Base-by-base conservation (phyloP, 192 early-diverging fungal species). In the Linnemannia elongata region DNA sequence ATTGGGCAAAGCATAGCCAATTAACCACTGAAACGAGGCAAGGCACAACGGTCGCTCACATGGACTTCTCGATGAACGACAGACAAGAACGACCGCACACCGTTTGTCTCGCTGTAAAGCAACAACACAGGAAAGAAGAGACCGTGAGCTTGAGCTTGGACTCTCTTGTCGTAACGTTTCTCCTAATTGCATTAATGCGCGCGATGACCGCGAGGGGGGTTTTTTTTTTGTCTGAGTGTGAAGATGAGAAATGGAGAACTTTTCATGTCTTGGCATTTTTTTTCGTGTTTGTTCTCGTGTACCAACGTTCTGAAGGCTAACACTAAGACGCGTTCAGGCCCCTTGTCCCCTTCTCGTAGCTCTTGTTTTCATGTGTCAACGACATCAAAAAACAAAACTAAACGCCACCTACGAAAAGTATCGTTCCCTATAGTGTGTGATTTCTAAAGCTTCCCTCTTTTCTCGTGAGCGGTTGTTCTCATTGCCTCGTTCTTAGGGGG, bases 301-400 rank as follows among this genome's bases (percentile, higher is more conserved):
- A 10, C 27, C 27, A 33, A 66, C 12, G 44, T 45, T 13, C 44
- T 22, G n/a, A 60, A 30, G 30, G 27, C 30, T 12, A 30, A 66
- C 4, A 8, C 30, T 33, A 33, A 10, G 60, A 66, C 27, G 60
- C 60, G 60, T 66, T 66, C 60, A 33, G 60, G 24, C 60, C 60
- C 27, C 27, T 66, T 4, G 12, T 13, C 27, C 5, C 0, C 7
- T 18, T 24, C 55, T 57, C 55, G 49, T 52, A 52, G 49, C 18
- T 52, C 5, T 20, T 2, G 15, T 75, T 75, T 27, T 75, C 74
- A 75, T 60, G 33, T 75, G 74, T 36, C 45, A 75, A 41, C 72
- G 18, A 39, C 49, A 49, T 60, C 33, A n/a, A 47, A 12, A 27
- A 74, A 10, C 18, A 74, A 47, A 39, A 39, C 3, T 6, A 39